These are phyloP conservation scores for Elymus sibiricus DNA, from an alignment of 176 grass and related monocot species.

Conservation along the genomic window DNA sequence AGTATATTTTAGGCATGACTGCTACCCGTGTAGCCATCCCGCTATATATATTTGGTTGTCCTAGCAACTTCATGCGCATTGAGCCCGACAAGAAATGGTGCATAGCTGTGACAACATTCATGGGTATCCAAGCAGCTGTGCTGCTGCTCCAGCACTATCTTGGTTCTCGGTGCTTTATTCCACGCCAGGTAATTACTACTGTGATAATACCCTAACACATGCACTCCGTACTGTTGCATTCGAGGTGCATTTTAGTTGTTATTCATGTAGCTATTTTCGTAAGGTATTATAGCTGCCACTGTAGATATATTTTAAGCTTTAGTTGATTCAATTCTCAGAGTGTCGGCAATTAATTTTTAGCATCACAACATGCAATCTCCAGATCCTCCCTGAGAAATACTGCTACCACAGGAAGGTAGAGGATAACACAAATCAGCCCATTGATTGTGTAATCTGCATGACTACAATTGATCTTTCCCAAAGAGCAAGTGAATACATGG, in stretches of 20 bases:
- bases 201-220: not conserved
- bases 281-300: not conserved
- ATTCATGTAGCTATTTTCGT: not conserved
- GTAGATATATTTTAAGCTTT: not conserved
- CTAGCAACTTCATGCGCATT: slow-evolving; percentile 90
- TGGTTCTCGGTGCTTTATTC: slow-evolving; percentile 98
- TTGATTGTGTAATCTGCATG: slow-evolving; percentile 97
- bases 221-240: not conserved
- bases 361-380: slow-evolving; percentile 19
- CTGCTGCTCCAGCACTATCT: slow-evolving; percentile 93
- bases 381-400: slow-evolving; percentile 97
- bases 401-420: slow-evolving; percentile 86
- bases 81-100: slow-evolving; percentile 81
- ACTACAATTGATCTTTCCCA: slow-evolving; percentile 73
- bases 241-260: not conserved
- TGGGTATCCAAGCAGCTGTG: slow-evolving; percentile 65
- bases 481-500: slow-evolving; percentile 91
- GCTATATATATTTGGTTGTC: slow-evolving; percentile 94
- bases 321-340: not conserved
- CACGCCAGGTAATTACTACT: slow-evolving; percentile 67
- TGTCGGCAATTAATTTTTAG: not conserved
- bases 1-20: slow-evolving; percentile 96
- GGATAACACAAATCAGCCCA: slow-evolving; percentile 52
- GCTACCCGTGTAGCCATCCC: slow-evolving; percentile 81
- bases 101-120: slow-evolving; percentile 68